Evolutionary conservation across 176 grass and related monocot species (phyloP).

Genomic region (sorghum (Sorghum bicolor)): Sorghum_bicolor_NCBIv3 NC_012878.2:53477501-53478000

Average conservation of each 20-base stretch:
- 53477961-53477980: not conserved
- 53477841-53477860: not conserved
- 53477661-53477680: not conserved
- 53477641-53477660: conserved; percentile 31
- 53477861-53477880: not conserved
- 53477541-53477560: not conserved
- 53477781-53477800: not conserved
- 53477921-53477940: not conserved
- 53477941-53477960: not conserved
- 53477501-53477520: conserved; percentile 81
- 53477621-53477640: conserved; percentile 6
- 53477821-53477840: not conserved
- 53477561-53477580: conserved; percentile 22
- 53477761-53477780: not conserved
- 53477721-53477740: not conserved
- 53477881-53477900: not conserved
- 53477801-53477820: conserved; percentile 26
- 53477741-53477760: not conserved
- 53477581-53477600: not conserved
- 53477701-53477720: not conserved
- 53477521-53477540: conserved; percentile 43
- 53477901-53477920: no score
- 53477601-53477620: conserved; percentile 31
- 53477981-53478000: not conserved
- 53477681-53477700: not conserved